Conservation (phyloP, 108 stramenopile species). For the Nitzschia sp. region DNA sequence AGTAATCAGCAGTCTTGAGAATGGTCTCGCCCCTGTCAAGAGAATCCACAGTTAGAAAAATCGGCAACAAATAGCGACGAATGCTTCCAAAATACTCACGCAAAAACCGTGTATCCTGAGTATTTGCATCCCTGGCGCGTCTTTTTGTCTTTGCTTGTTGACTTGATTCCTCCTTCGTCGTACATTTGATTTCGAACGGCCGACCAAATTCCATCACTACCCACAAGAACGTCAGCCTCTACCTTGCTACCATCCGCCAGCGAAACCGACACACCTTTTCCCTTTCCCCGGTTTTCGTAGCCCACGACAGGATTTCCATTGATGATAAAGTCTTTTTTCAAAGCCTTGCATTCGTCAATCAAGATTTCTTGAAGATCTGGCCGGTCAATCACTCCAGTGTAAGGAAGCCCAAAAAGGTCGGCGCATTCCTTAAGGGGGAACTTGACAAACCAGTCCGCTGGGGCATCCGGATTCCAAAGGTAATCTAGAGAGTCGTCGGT, state of each 20-base stretch:
- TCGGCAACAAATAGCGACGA: no score
- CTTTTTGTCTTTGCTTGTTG: constrained; percentile 46
- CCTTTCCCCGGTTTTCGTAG: constrained; percentile 72
- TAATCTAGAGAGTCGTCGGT: constrained; percentile 84
- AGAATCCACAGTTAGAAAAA: no score
- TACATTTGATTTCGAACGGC: constrained; percentile 95
- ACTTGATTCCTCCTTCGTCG: constrained; percentile 82
- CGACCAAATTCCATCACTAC: constrained; percentile 96
- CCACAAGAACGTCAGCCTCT: constrained; percentile 90
- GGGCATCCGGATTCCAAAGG: constrained; percentile 79
- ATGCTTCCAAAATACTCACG: no score
- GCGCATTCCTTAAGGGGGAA: constrained; percentile 88
- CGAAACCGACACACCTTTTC: constrained; percentile 81
- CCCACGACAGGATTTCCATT: constrained; percentile 82
- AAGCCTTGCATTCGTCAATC: constrained; percentile 89
- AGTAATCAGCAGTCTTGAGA: constrained; percentile 88
- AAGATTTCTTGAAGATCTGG: constrained; percentile 97
- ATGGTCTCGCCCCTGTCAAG: constrained; percentile 96
- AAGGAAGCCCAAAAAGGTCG: constrained; percentile 63
- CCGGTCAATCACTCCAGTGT: constrained; percentile 96
- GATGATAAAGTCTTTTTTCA: constrained; percentile 80
- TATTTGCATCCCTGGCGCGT: constrained; percentile 89
- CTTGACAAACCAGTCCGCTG: constrained; percentile 96
- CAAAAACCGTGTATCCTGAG: constrained; percentile 97
- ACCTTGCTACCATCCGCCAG: constrained; percentile 77